phyloP scores from a whole-genome alignment of 345 rosid species.

The Microcos paniculata region DNA sequence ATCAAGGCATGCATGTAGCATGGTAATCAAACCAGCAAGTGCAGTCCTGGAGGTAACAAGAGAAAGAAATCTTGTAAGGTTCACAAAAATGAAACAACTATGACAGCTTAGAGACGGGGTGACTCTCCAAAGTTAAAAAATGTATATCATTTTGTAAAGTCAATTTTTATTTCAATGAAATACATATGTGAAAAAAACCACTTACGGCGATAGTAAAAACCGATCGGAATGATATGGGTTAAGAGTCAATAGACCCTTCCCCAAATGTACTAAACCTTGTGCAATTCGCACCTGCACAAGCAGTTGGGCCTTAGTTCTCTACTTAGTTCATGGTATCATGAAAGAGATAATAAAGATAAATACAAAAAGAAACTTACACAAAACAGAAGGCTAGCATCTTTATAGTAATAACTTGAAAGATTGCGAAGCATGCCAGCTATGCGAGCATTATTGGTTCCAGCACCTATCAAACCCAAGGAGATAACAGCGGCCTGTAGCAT shows the following conservation, averaged over 20 bases:
- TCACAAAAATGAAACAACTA: neutral
- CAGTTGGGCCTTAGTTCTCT: slow-evolving; percentile 10
- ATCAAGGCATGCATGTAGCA: slow-evolving; percentile 90
- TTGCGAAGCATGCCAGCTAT: slow-evolving; percentile 97
- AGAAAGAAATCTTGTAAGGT: neutral
- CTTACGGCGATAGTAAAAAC: slow-evolving; percentile 86
- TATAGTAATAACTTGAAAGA: slow-evolving; percentile 92
- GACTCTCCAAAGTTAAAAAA: neutral
- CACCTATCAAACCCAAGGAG: slow-evolving; percentile 91
- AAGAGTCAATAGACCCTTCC: slow-evolving; percentile 90
- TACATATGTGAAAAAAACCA: neutral
- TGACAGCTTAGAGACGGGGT: neutral
- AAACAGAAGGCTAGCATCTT: slow-evolving; percentile 84
- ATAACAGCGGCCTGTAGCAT: slow-evolving; percentile 78
- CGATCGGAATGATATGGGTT: slow-evolving; percentile 94
- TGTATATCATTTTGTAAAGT: neutral
- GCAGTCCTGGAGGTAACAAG: slow-evolving; percentile 54
- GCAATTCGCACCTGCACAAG: slow-evolving; percentile 81
- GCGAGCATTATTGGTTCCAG: slow-evolving; percentile 96
- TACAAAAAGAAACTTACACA: slow-evolving; percentile 73
- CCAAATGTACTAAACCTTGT: slow-evolving; percentile 92
- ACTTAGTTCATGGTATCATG: neutral
- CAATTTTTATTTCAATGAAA: neutral
- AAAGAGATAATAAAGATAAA: neutral
- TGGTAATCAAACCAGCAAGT: slow-evolving; percentile 79